Percentiles rank a stretch among this genome's conserved stretches.
These are phyloP conservation scores for Starmerella asiatica DNA, from an alignment of 805 yeast species.

Conservation along the genomic window DNA sequence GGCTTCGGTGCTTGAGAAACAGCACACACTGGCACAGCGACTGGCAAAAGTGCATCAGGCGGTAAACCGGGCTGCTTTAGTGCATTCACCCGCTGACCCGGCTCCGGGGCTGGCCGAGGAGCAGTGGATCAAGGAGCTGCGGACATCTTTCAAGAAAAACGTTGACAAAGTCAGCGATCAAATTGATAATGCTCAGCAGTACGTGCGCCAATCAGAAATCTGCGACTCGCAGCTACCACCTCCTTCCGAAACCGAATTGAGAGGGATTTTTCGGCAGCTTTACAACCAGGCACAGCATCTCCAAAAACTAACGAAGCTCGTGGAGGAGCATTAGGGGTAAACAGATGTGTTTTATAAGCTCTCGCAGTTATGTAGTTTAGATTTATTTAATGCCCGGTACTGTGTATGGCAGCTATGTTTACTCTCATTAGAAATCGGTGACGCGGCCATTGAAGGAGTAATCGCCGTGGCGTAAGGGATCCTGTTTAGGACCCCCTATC, in stretches of 20 bases:
- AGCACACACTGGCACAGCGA: slow-evolving; percentile 26
- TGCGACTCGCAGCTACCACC: background rate
- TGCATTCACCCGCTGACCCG: slow-evolving; percentile 19
- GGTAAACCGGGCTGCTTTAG: slow-evolving; percentile 12
- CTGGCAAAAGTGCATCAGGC: slow-evolving; percentile 23
- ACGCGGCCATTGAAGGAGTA: slow-evolving; percentile 94
- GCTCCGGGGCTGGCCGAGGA: slow-evolving; percentile 33
- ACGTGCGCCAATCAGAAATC: background rate
- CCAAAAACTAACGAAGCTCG: no score
- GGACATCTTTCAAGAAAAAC: slow-evolving; percentile 24
- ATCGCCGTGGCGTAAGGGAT: slow-evolving; percentile 81
- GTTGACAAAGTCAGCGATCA: slow-evolving; percentile 1
- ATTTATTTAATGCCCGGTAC: no score
- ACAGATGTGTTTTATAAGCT: no score
- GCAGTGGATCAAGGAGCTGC: slow-evolving; percentile 35
- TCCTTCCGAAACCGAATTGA: no score
- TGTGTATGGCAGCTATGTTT: no score
- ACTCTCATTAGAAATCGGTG: slow-evolving; percentile 84
- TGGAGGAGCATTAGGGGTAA: no score
- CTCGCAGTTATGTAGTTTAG: no score
- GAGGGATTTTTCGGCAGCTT: no score
- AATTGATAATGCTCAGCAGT: background rate
- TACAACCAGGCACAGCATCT: background rate
- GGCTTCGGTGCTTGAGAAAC: no score
- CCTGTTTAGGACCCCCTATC: slow-evolving; percentile 94